Conservation (phyloP, 2,329 filamentous ascomycete species). For the Cercospora sp. region DNA sequence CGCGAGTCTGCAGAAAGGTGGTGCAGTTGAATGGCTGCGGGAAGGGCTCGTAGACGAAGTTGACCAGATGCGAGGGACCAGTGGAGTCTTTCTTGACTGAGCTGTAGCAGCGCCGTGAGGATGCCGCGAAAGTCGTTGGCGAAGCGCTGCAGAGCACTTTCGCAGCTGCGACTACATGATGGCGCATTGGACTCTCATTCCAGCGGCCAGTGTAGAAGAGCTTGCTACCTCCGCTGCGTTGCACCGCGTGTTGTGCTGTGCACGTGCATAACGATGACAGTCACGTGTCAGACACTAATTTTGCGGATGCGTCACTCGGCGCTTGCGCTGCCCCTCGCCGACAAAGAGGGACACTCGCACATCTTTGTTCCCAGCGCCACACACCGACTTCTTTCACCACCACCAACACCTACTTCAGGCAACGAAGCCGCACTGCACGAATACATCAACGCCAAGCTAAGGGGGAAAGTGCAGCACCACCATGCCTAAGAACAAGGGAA, state of each 20-base stretch:
- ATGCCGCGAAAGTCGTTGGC: neutral
- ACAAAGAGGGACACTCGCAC: slow-evolving; percentile 4
- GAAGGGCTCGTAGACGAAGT: slow-evolving; percentile 25
- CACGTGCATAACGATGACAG: neutral
- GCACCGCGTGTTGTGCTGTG: neutral
- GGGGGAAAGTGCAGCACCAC: slow-evolving; percentile 24
- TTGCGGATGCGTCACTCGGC: slow-evolving; percentile 2
- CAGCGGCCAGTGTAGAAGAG: neutral
- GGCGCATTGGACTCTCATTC: neutral
- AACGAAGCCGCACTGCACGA: slow-evolving; percentile 32
- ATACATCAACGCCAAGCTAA: slow-evolving; percentile 23
- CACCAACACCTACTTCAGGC: slow-evolving; percentile 21
- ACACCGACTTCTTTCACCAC: slow-evolving; percentile 2
- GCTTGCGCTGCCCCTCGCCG: slow-evolving; percentile 3
- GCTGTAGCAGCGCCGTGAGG: neutral
- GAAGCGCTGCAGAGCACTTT: neutral
- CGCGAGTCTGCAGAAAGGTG: slow-evolving; percentile 29
- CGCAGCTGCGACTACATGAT: neutral
- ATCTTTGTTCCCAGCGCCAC: slow-evolving; percentile 13
- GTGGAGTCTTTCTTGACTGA: neutral
- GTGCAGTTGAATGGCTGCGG: slow-evolving; percentile 33
- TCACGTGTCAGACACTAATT: neutral
- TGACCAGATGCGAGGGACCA: slow-evolving; percentile 15
- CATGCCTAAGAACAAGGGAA: slow-evolving; percentile 99
- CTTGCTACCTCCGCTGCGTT: neutral